Evolutionary conservation across 129 eudicot species (phyloP).

Genomic region (Arctium minus): DNA sequence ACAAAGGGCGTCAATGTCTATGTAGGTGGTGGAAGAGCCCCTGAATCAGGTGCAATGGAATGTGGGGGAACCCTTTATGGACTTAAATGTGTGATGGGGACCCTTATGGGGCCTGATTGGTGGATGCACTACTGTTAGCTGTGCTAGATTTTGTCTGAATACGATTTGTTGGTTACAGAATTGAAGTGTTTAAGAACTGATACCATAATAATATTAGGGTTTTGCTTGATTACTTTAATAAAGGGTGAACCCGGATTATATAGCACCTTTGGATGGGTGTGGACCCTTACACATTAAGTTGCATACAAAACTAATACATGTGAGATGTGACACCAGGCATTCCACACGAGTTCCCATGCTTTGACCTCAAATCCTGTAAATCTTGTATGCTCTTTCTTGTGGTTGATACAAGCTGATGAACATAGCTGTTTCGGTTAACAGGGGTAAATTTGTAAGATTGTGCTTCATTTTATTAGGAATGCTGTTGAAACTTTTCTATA

Average conservation of each 20-base stretch:
- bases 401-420: neutral
- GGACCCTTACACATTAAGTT: neutral
- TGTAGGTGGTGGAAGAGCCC: too few species aligned
- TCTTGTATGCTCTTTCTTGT: neutral
- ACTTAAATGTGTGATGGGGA: too few species aligned
- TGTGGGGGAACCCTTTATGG: too few species aligned
- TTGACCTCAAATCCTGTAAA: neutral
- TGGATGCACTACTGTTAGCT: too few species aligned
- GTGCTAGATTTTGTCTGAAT: neutral
- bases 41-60: too few species aligned
- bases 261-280: neutral
- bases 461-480: neutral
- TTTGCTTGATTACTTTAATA: neutral
- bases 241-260: neutral
- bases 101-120: too few species aligned
- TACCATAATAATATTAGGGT: neutral
- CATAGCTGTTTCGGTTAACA: neutral
- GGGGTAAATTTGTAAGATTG: neutral
- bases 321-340: neutral
- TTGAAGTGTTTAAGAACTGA: neutral
- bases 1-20: too few species aligned
- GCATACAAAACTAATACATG: neutral
- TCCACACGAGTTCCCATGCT: neutral
- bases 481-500: neutral
- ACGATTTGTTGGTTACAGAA: neutral